Conservation (phyloP, 192 early-diverging fungal species). For the Coemansia sp. region DNA sequence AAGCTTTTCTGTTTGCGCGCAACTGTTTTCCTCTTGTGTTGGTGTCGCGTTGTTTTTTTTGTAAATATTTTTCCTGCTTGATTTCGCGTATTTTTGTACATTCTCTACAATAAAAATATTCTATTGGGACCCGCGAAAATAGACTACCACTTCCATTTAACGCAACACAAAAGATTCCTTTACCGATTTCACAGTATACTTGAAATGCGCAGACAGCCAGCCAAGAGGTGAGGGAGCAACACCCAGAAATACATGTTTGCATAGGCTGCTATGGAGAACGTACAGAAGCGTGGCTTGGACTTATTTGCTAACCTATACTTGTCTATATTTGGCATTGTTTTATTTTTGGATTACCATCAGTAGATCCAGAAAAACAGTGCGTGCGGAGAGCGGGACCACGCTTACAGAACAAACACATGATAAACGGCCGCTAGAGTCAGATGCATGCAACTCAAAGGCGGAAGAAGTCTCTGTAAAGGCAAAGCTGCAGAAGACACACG, state of each 20-base stretch:
- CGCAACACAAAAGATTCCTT: neutral
- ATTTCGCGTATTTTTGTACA: neutral
- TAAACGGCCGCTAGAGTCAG: neutral
- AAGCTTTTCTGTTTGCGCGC: neutral
- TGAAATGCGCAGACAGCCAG: constrained; percentile 24
- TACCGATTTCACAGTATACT: neutral
- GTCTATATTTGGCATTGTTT: neutral
- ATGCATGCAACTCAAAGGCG: neutral
- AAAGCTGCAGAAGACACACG: neutral
- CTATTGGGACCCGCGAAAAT: neutral
- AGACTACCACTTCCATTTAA: neutral
- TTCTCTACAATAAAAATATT: neutral
- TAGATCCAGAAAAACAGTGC: neutral
- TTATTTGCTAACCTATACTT: neutral
- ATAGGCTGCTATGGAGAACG: neutral
- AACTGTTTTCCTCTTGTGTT: neutral
- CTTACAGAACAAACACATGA: neutral
- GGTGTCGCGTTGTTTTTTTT: neutral
- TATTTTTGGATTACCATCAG: neutral
- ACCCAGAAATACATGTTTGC: neutral
- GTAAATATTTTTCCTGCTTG: neutral
- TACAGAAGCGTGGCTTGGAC: neutral
- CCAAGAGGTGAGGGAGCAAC: constrained; percentile 15
- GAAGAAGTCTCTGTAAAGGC: neutral
- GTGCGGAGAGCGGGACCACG: neutral